Evolutionary conservation across 805 yeast species (phyloP), one percentile per base, ranked within the genome.

Genomic region (Saturnispora diversa): DNA sequence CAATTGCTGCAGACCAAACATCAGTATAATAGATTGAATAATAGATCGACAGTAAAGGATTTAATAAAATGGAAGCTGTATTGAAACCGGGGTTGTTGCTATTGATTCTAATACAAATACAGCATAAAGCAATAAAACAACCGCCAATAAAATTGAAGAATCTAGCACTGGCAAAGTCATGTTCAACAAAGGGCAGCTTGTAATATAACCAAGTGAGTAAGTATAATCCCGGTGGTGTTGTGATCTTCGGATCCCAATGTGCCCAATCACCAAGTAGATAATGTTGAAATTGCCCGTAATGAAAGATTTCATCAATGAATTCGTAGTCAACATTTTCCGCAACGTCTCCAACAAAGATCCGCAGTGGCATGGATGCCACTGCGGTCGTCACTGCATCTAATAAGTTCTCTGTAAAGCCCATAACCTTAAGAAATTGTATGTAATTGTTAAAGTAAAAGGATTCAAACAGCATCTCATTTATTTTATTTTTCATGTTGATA

Each of bases 211-310:
- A 59, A 5, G 74, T 75, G 8, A 74, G 47, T 5, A 59, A 42
- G 55, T 92, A 90, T 13, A 90, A 64, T 0, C 97, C 98, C 1
- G 97, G 97, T 1, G 98, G 98, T 0, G 98, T 92, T 2, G 98
- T 90, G 55, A 92, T 86, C 55, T 90, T 88, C 10, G 77, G 70
- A 58, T 92, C 86, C 95, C 95, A 87, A 1, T 63, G 52, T n/a
- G 47, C 40, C 62, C 77, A 86, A 38, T 75, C 64, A 10, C 80
- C 81, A 2, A 56, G 49, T 44, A 85, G 72, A 53, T 82, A 87
- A 35, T 65, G 68, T 43, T 74, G 68, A 6, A 94, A 77, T 65
- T 92, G 97, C 6, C 77, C 75, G 17, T 84, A 68, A 56, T 92
- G 98, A 61, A 90, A 90, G 10, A 74, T 67, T 59, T 92, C 98